Base-by-base conservation (phyloP, 495 filamentous ascomycete genomes). In the Arthonia radiata region DNA sequence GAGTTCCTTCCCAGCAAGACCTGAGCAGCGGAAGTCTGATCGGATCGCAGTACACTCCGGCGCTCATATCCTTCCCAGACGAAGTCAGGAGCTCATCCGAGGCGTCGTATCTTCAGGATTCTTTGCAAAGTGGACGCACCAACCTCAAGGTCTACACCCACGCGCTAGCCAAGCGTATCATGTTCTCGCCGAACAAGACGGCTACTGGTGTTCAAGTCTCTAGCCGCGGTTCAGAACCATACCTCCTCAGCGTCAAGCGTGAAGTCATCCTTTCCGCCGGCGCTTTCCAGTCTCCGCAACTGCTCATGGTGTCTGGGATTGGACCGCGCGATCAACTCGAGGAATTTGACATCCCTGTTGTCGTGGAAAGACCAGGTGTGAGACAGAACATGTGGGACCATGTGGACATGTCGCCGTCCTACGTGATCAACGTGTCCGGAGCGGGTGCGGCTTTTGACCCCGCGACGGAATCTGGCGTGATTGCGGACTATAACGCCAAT, bases 221-320 rank as follows among this genome's bases (percentile, higher is more conserved):
- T 5, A 37, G 49, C 28, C 29, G 28, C 3, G 40, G 41, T 0
- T 13, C 48, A 9, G 28, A 44, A 8, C n/a, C n/a, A n/a, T 58
- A 48, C 42, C 52, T 37, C 3, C 36, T 62, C 2, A 33, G 25
- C 2, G 60, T 62, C 5, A 41, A 31, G 2, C 53, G 55, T 27
- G 64, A 70, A 38, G 54, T 71, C 26, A 62, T 71, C 21, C 14
- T 70, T 1, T 58, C 61, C 3, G 59, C 60, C 2, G 64, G 64
- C 5, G 50, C 36, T 1, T 41, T 52, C 25, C 48, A 51, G 15
- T 52, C 48, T 19, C 57, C 56, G 4, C 48, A 51, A 22, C 15
- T 38, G 21, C 38, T 60, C 0, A 54, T 57, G 50, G 47, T 56
- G 11, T 59, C 55, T 0, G 56, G 43, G 22, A 31, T 43, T 25